Base-by-base conservation (phyloP, 306 rosid species). In the Fragaria vesca region DNA sequence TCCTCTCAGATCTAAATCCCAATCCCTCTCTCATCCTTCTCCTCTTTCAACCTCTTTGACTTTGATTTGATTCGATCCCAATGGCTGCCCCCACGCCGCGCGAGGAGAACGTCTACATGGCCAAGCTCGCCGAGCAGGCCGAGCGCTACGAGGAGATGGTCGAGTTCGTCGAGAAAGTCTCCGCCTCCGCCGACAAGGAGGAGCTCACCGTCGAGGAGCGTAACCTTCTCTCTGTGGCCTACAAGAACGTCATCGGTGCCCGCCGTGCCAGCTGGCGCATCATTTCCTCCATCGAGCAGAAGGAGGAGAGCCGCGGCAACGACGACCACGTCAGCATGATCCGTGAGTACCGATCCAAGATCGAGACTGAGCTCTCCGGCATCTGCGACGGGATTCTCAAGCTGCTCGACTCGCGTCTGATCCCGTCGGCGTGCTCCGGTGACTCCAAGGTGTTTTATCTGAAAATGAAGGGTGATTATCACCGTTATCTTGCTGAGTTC, bases 61-160 rank as follows among this genome's bases (percentile, higher is more conserved):
- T 10, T 10, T 45, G 13, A 40, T 43, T 43, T 10, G 46, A 43
- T 43, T 10, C 45, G 45, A 42, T 42, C 12, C 13, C 85, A 88
- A 96, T 93, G 99, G 90, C 97, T 80, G 80, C 87, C 54, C 86
- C 87, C 20, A 55, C 99, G 58, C 90, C 97, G 32, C 98, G 99
- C 24, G 99, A 95, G 81, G 97, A 95, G 93, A 77, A 84, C 82
- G 99, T 95, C 2, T 95, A 93, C 94, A 88, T 95, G 94, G 99
- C 99, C 26, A 95, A 95, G 88, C 99, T 95, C 11, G 97, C 99
- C 47, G 98, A 95, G 89, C 99, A 95, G 57, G 99, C 99, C 42
- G 99, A 95, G 86, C 97, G 99, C 66, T 95, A 95, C 81, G 99
- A 96, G 73, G 99, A 96, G 80, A 96, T 96, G 99, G 99, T 96